These are phyloP conservation scores for Penicillium odoratum DNA, from an alignment of 495 filamentous ascomycete genomes.

Conservation along the genomic window DNA sequence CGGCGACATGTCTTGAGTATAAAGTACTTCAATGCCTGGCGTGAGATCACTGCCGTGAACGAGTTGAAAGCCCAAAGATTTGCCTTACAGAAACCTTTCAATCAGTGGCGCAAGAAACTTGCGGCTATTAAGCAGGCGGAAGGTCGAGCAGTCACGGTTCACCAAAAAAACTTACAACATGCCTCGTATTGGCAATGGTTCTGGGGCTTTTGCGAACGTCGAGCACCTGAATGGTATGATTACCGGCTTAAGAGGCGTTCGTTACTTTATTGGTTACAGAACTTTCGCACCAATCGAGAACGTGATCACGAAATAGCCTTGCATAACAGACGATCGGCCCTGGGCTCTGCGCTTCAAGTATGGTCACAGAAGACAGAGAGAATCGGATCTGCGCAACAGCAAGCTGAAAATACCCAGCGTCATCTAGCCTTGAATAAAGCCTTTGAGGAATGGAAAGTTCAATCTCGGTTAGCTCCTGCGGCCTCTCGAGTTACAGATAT, in stretches of 20 bases:
- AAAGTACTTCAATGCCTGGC: constrained; percentile 77
- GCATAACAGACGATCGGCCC: constrained; percentile 25
- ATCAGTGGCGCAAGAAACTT: constrained; percentile 52
- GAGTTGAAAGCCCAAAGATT: constrained; percentile 66
- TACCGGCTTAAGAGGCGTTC: constrained; percentile 47
- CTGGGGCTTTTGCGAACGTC: constrained; percentile 52
- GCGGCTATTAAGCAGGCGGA: constrained; percentile 34
- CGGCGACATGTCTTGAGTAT: constrained; percentile 66
- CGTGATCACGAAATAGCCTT: constrained; percentile 41
- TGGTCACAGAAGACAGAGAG: constrained; percentile 34
- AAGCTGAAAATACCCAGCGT: constrained; percentile 35
- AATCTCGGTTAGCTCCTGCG: constrained; percentile 49
- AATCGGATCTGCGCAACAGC: constrained; percentile 28
- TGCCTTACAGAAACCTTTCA: constrained; percentile 56
- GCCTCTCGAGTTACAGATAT: constrained; percentile 45
- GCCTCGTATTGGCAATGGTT: constrained; percentile 58
- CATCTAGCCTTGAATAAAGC: constrained; percentile 30
- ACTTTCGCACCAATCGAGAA: constrained; percentile 44
- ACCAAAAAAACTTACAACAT: constrained; percentile 44
- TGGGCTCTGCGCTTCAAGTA: constrained; percentile 31
- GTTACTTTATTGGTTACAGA: constrained; percentile 48
- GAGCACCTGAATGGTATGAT: constrained; percentile 54
- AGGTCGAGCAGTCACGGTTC: constrained; percentile 41
- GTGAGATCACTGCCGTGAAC: constrained; percentile 69
- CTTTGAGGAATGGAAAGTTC: constrained; percentile 41